phyloP scores from a whole-genome alignment of 371 early-diverging fungal genomes.

The Mucor circinelloides region DNA sequence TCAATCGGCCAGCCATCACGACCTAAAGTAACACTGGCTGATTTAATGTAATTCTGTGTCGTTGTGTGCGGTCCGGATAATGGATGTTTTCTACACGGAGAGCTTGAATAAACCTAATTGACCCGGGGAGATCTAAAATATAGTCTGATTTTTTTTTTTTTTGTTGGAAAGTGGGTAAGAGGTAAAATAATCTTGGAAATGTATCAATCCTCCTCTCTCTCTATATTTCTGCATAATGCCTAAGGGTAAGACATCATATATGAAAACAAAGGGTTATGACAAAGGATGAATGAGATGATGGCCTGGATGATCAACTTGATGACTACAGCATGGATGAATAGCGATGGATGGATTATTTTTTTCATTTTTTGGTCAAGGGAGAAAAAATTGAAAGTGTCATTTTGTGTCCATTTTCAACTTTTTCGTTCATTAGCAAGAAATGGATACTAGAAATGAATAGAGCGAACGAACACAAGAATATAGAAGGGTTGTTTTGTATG shows the following conservation, averaged over 20 bases:
- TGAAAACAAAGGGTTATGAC: neutral
- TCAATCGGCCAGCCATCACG: neutral
- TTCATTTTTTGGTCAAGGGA: neutral
- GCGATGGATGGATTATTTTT: neutral
- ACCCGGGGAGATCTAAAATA: neutral
- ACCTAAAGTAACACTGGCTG: neutral
- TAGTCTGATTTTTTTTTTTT: too few relatives aligned
- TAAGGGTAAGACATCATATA: constrained; percentile 17
- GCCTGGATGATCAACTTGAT: neutral
- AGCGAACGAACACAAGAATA: constrained; percentile 3
- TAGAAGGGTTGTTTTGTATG: neutral
- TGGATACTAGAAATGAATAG: neutral
- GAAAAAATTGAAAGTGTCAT: too few relatives aligned
- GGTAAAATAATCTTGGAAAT: constrained; percentile 1
- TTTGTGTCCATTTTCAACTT: neutral
- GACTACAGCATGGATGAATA: constrained; percentile 8
- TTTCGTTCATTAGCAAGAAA: constrained; percentile 3
- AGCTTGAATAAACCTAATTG: too few relatives aligned
- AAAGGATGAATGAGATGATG: neutral
- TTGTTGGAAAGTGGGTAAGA: neutral
- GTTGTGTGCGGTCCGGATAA: neutral
- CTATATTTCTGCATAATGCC: constrained; percentile 26
- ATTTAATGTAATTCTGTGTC: neutral
- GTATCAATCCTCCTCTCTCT: constrained; percentile 18
- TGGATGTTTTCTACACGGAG: neutral